Conservation (phyloP, 1,284 basidiomycete genomes). For the Rhodofomes roseus region DNA sequence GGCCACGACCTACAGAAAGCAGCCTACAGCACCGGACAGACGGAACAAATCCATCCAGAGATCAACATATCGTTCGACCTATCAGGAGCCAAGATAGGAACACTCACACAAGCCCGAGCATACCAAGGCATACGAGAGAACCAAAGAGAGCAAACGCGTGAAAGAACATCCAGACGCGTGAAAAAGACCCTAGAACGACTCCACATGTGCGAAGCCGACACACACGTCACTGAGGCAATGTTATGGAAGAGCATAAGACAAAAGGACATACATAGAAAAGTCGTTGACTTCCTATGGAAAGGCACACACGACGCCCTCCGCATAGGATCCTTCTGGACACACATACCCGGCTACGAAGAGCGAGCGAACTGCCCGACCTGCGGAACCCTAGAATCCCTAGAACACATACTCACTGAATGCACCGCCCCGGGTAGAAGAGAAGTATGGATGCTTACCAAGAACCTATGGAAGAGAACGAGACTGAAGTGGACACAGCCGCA, state of each 20-base stretch:
- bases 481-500: neutral
- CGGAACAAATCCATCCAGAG: neutral
- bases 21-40: neutral
- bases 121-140: conserved; percentile 10
- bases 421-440: neutral
- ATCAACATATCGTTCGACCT: neutral
- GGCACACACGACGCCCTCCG: conserved; percentile 24
- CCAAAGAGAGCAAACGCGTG: too few relatives aligned
- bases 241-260: neutral
- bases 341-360: conserved; percentile 13
- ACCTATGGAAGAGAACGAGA: neutral
- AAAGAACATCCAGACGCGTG: neutral
- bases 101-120: conserved; percentile 14
- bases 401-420: neutral
- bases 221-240: too few relatives aligned
- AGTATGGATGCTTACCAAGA: neutral
- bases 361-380: neutral
- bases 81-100: conserved; percentile 9
- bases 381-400: neutral
- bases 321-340: conserved; percentile 26
- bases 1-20: neutral
- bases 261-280: conserved; percentile 19
- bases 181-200: neutral
- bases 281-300: conserved; percentile 28
- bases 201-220: too few relatives aligned